These are phyloP conservation scores for Phoma herbarum DNA, from an alignment of 2,329 filamentous ascomycete genomes.

Conservation along the genomic window DNA sequence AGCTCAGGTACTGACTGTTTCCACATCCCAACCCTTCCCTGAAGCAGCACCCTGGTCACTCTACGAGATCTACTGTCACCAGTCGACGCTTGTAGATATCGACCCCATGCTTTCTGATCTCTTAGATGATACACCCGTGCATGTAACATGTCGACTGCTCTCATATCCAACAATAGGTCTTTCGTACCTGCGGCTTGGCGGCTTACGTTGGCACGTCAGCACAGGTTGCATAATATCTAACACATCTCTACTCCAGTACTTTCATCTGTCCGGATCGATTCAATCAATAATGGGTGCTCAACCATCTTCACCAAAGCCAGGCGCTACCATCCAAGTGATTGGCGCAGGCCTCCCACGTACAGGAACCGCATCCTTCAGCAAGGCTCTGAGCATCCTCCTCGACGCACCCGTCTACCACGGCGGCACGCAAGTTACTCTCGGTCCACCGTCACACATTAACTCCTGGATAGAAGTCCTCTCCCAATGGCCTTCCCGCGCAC, in stretches of 20 bases:
- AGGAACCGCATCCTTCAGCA: slow-evolving; percentile 4
- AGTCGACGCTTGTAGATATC: background rate
- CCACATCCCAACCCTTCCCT: no score
- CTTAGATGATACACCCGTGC: background rate
- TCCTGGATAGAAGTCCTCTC: background rate
- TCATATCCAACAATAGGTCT: background rate
- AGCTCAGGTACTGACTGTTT: no score
- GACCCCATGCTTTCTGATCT: background rate
- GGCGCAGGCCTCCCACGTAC: slow-evolving; percentile 1
- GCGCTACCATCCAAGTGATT: background rate
- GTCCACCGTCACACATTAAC: slow-evolving; percentile 5
- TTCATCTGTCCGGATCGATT: background rate
- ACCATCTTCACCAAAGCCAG: background rate
- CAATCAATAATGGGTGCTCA: background rate
- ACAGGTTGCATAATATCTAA: no score
- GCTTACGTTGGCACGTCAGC: slow-evolving; percentile 3
- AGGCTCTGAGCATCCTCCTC: slow-evolving; percentile 3
- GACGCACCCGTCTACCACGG: slow-evolving; percentile 7
- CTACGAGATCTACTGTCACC: background rate
- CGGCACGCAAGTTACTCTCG: slow-evolving; percentile 1
- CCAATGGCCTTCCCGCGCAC: background rate
- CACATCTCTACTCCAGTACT: background rate
- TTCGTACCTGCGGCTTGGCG: background rate
- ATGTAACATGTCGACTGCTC: no score
- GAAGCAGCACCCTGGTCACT: background rate